phyloP scores from a whole-genome alignment of 495 filamentous ascomycete genomes.

The Penicillium daleae region DNA sequence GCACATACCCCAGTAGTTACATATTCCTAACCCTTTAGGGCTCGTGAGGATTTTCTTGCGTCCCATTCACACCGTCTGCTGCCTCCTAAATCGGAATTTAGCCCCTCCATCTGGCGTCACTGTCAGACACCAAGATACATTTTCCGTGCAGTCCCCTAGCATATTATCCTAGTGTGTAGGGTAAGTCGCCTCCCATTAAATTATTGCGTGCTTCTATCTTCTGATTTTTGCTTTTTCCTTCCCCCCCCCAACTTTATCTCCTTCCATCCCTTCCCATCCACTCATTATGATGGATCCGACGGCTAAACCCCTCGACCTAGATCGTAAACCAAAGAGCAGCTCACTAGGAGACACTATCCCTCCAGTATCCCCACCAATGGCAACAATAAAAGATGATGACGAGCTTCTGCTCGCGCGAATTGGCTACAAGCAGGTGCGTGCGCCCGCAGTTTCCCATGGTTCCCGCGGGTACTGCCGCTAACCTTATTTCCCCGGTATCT shows the following conservation, averaged over 20 bases:
- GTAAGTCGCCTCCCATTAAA: conserved; percentile 14
- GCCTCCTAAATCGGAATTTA: conserved; percentile 17
- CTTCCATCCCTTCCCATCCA: conserved; percentile 7
- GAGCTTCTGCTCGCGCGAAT: conserved; percentile 67
- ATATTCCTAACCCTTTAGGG: neutral
- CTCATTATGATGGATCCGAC: conserved; percentile 22
- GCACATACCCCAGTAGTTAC: neutral
- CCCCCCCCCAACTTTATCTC: conserved; percentile 17
- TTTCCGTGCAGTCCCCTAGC: neutral
- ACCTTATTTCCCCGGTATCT: conserved; percentile 3
- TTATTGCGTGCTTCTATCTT: neutral
- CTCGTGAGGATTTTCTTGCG: conserved; percentile 8
- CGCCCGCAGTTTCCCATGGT: neutral
- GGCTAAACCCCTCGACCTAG: conserved; percentile 11
- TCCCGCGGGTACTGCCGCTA: conserved; percentile 11
- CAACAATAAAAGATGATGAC: conserved; percentile 64
- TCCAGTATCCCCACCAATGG: conserved; percentile 31
- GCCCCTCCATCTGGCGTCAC: conserved; percentile 27
- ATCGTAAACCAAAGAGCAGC: neutral
- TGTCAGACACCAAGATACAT: conserved; percentile 19
- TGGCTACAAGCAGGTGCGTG: conserved; percentile 68
- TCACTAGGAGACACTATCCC: neutral
- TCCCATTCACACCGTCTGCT: conserved; percentile 30
- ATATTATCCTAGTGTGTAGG: neutral
- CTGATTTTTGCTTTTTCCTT: conserved; percentile 15